Evolutionary conservation across 768 basidiomycete genomes (phyloP).

Genomic region (Lenzites betulinus): DNA sequence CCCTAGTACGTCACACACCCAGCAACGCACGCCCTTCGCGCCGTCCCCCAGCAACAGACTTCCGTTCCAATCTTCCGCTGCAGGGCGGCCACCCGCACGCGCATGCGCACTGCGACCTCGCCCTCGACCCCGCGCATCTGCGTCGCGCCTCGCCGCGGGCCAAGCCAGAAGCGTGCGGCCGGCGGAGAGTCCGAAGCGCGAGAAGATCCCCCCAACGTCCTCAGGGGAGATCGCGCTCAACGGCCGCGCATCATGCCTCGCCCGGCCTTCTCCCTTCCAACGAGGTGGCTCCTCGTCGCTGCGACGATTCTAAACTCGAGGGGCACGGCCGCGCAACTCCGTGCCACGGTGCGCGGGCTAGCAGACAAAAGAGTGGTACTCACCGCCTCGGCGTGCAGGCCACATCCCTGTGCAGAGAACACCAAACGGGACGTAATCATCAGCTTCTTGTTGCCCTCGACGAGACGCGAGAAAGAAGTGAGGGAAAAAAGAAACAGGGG

Average conservation of each 20-base stretch:
- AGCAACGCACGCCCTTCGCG: conserved; percentile 22
- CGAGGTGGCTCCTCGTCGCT: too few relatives aligned
- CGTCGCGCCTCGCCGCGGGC: background rate
- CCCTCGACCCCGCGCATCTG: too few relatives aligned
- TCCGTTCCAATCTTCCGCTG: background rate
- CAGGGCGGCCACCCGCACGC: too few relatives aligned
- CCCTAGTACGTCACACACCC: conserved; percentile 27
- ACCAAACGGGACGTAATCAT: conserved; percentile 9
- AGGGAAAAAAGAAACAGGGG: background rate
- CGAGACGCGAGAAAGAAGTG: background rate
- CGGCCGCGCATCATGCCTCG: background rate
- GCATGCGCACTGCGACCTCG: too few relatives aligned
- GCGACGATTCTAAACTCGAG: background rate
- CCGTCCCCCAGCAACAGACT: background rate
- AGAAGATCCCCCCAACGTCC: conserved; percentile 1
- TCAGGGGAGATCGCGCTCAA: conserved; percentile 5
- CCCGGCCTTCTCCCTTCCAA: background rate
- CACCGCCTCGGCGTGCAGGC: conserved; percentile 63
- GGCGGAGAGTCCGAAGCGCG: background rate
- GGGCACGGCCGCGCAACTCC: background rate
- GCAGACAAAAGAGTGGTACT: conserved; percentile 31
- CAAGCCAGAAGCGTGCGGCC: conserved; percentile 3
- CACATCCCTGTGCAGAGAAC: conserved; percentile 58
- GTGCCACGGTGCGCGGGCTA: background rate
- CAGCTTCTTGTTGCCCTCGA: conserved; percentile 7